Evolutionary conservation across 2,329 filamentous ascomycete genomes (phyloP), one percentile per base, ranked within the genome.

Genomic region (Aspergillus candidus): DNA sequence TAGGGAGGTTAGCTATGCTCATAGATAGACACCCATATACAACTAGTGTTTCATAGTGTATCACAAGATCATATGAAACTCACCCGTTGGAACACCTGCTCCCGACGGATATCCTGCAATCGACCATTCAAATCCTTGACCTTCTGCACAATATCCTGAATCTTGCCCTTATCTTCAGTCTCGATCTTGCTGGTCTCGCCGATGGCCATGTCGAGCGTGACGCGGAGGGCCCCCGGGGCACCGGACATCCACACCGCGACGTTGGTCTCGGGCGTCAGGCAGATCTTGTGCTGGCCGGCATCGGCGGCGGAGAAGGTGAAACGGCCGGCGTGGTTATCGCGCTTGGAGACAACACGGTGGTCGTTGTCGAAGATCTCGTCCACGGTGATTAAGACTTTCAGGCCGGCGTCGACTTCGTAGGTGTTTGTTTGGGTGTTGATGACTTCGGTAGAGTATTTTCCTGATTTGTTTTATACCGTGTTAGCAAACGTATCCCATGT

Each of bases 361-460:
- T 97, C 85, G 70, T 94, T 91, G 78, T 97, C 90, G 71, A 98
- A 98, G 61, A 85, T 79, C 75, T 98, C 93, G 58, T 96, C 90
- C 46, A 97, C 91, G 12, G 88, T 90, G 60, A 97, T 94, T 72
- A 83, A 87, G 66, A 97, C 85, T 71, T 79, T 84, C 50, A 94
- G 75, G 53, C 83, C 83, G 52, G 82, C 76, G 66, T 93, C 86
- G 62, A 84, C 76, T 41, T 75, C 70, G 80, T 88, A 97, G 40
- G 72, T 66, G 55, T 80, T 78, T 45, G 75, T 71, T 55, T 82
- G 72, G 46, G 86, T 79, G 68, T 93, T 83, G 73, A 81, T 93
- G 67, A 94, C 86, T 69, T 93, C 84, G 40, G 88, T 88, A 43
- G 78, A 81, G 76, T 90, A 98, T 71, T 93, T 84, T 56, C 93